A percentile compares a stretch with the other conserved stretches of the same genome.
These are phyloP conservation scores for Hypoxylon sp. DNA, from an alignment of 2,329 filamentous ascomycete genomes.

Conservation along the genomic window DNA sequence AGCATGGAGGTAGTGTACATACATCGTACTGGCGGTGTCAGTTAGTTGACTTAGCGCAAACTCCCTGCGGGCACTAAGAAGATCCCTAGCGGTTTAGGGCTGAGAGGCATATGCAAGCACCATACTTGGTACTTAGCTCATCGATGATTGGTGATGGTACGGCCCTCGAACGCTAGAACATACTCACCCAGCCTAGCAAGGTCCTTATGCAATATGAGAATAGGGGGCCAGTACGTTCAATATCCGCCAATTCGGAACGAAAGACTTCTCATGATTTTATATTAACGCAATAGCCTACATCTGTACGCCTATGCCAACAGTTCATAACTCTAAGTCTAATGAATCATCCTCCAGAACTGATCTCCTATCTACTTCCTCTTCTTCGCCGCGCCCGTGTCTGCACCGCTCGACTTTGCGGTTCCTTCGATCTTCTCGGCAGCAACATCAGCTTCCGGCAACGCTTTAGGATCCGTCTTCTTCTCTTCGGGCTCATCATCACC, in stretches of 20 bases:
- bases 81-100: slow-evolving; percentile 22
- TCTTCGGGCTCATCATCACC: slow-evolving; percentile 85
- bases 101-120: slow-evolving; percentile 10
- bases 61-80: slow-evolving; percentile 4
- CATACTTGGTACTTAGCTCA: slow-evolving; percentile 1
- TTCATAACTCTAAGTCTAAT: slow-evolving; percentile 11
- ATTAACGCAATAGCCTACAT: slow-evolving; percentile 1
- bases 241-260: not conserved
- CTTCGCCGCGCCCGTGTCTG: slow-evolving; percentile 63
- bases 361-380: slow-evolving; percentile 61
- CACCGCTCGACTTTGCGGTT: slow-evolving; percentile 65
- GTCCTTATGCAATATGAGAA: not conserved
- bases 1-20: not conserved
- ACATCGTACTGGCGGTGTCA: slow-evolving; percentile 1
- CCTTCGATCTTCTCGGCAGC: slow-evolving; percentile 54
- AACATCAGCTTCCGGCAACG: slow-evolving; percentile 49
- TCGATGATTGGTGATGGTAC: slow-evolving; percentile 24
- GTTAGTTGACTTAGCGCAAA: slow-evolving; percentile 9
- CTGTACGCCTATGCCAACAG: slow-evolving; percentile 5
- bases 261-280: not conserved
- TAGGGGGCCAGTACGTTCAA: not conserved
- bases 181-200: not conserved
- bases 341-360: not conserved
- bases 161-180: not conserved
- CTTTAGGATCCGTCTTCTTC: slow-evolving; percentile 58